These are phyloP conservation scores for Scheffersomyces quercinus DNA, from an alignment of 1,139 yeast species.

Conservation along the genomic window DNA sequence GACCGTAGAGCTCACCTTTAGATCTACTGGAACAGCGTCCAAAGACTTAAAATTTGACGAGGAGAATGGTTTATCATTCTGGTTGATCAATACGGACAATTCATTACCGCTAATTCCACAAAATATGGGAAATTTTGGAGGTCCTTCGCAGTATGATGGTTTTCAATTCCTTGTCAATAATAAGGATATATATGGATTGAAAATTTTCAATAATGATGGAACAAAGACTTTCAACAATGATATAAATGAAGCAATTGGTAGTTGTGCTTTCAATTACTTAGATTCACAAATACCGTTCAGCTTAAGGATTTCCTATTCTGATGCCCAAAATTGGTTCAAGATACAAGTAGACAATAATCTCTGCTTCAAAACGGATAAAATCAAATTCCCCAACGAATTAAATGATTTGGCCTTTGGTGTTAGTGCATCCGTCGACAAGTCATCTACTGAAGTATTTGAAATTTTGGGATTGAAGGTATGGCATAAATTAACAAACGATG, in stretches of 20 bases:
- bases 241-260: constrained; percentile 44
- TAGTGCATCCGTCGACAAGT: constrained; percentile 41
- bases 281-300: constrained; percentile 71
- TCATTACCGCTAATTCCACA: constrained; percentile 21
- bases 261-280: constrained; percentile 60
- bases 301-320: constrained; percentile 60
- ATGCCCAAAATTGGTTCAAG: constrained; percentile 45
- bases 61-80: constrained; percentile 52
- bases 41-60: constrained; percentile 28
- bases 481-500: constrained; percentile 54
- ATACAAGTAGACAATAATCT: constrained; percentile 70
- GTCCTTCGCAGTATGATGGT: constrained; percentile 59
- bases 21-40: constrained; percentile 49
- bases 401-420: constrained; percentile 51
- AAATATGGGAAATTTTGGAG: constrained; percentile 43
- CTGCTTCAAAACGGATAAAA: constrained; percentile 63
- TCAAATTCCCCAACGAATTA: constrained; percentile 34
- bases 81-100: constrained; percentile 39
- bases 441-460: constrained; percentile 59
- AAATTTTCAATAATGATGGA: constrained; percentile 62
- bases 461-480: constrained; percentile 56
- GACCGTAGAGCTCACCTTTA: constrained; percentile 61
- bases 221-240: constrained; percentile 19
- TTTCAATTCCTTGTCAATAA: constrained; percentile 56
- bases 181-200: constrained; percentile 50